These are phyloP conservation scores for Microdochium bolleyi DNA, from an alignment of 2,329 filamentous ascomycete genomes.

Conservation along the genomic window DNA sequence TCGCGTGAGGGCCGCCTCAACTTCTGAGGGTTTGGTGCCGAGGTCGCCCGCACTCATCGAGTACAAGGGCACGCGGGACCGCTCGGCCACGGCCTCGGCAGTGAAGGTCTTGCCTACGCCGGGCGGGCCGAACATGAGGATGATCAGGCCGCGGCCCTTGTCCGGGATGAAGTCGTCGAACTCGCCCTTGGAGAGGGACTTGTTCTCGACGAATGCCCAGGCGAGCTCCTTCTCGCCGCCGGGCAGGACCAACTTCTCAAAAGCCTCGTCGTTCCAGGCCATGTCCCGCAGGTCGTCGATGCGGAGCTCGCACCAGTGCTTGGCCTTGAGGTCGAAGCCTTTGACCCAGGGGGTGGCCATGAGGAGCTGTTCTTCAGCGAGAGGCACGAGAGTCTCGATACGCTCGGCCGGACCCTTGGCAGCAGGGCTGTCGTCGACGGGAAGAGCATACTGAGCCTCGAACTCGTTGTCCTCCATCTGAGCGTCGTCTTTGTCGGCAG, in stretches of 20 bases:
- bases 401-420: slow-evolving; percentile 5
- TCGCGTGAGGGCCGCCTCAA: slow-evolving; percentile 11
- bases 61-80: slow-evolving; percentile 22
- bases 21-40: slow-evolving; percentile 14
- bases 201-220: slow-evolving; percentile 38
- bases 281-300: slow-evolving; percentile 32
- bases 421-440: slow-evolving; percentile 1
- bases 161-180: slow-evolving; percentile 32
- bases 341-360: slow-evolving; percentile 26
- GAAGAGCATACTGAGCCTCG: slow-evolving; percentile 4
- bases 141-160: slow-evolving; percentile 33
- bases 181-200: slow-evolving; percentile 14
- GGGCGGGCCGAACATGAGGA: slow-evolving; percentile 16
- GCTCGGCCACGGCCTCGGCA: slow-evolving; percentile 26
- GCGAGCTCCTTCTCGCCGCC: slow-evolving; percentile 38
- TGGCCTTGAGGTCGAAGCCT: slow-evolving; percentile 27
- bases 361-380: slow-evolving; percentile 25
- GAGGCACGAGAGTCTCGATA: slow-evolving; percentile 13
- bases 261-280: slow-evolving; percentile 35
- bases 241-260: slow-evolving; percentile 36
- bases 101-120: slow-evolving; percentile 5
- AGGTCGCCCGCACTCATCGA: slow-evolving; percentile 21
- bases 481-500: slow-evolving; percentile 2
- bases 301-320: slow-evolving; percentile 25
- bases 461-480: slow-evolving; percentile 2